phyloP scores from a whole-genome alignment of 345 rosid genomes.

The Populus nigra region DNA sequence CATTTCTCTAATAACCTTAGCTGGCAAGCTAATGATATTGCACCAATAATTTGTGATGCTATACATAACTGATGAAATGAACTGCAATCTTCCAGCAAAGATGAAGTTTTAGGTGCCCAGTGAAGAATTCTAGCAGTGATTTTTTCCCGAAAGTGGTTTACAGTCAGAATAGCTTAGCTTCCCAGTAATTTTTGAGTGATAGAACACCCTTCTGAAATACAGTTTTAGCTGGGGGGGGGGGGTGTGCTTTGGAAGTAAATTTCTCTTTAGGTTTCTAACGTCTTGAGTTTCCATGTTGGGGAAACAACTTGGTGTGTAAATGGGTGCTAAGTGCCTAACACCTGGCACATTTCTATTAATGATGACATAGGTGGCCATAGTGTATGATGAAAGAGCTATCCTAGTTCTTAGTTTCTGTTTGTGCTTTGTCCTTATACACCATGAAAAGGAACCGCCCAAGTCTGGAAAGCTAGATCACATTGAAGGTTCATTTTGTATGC shows the following conservation, averaged over 20 bases:
- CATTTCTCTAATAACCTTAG: too few species aligned
- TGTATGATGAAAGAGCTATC: not conserved
- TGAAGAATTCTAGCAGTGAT: too few species aligned
- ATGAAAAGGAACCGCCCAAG: not conserved
- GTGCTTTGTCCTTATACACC: not conserved
- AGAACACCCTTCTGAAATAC: too few species aligned
- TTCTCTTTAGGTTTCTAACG: not conserved
- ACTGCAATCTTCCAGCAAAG: too few species aligned
- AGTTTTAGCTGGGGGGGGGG: too few species aligned
- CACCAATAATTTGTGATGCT: too few species aligned
- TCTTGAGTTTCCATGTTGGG: not conserved
- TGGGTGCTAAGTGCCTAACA: not conserved
- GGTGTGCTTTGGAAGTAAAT: not conserved
- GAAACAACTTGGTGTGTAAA: not conserved
- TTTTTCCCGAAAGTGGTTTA: too few species aligned
- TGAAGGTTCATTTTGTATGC: not conserved
- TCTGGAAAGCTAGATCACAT: not conserved
- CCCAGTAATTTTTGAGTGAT: too few species aligned
- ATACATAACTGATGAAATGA: too few species aligned
- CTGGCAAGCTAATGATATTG: too few species aligned
- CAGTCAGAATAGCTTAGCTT: too few species aligned
- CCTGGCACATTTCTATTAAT: not conserved
- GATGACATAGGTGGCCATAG: not conserved
- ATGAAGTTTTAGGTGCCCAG: too few species aligned
- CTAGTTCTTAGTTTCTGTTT: not conserved